Percentiles rank a stretch among this genome's conserved stretches.
These are phyloP conservation scores for Colletotrichum aenigma DNA, from an alignment of 2,329 filamentous ascomycete genomes.

Conservation along the genomic window DNA sequence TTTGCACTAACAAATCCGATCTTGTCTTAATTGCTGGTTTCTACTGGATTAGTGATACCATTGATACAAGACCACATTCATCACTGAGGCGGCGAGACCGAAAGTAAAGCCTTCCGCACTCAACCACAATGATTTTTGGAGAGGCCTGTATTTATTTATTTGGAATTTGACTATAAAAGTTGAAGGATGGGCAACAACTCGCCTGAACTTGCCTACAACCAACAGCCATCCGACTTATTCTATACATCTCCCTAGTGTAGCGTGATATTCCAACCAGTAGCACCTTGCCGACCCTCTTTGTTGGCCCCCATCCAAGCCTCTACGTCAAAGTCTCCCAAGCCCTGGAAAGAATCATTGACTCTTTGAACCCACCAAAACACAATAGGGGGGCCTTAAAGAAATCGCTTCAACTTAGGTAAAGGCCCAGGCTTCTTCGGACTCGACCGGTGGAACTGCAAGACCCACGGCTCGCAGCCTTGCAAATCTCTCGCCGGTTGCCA, in stretches of 20 bases:
- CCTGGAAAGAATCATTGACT: neutral
- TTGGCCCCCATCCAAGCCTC: neutral
- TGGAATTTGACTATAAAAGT: neutral
- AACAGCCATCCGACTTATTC: neutral
- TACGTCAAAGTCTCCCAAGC: neutral
- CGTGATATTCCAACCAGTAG: neutral
- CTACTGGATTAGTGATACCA: neutral
- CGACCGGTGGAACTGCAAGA: neutral
- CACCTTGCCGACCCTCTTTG: neutral
- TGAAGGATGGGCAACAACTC: neutral
- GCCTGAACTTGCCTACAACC: no score
- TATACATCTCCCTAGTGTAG: neutral
- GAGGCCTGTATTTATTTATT: neutral
- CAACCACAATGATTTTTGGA: neutral
- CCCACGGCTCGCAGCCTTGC: conserved; percentile 10
- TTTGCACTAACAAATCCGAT: neutral
- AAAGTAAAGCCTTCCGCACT: neutral
- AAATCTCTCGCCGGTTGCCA: conserved; percentile 13
- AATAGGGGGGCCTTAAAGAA: neutral
- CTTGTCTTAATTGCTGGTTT: neutral
- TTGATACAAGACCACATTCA: neutral
- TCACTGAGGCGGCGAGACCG: neutral
- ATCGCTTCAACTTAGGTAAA: neutral
- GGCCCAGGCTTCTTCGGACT: neutral
- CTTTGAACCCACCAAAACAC: neutral